phyloP scores from a whole-genome alignment of 2,329 filamentous ascomycete species.

The Didymella pomorum region DNA sequence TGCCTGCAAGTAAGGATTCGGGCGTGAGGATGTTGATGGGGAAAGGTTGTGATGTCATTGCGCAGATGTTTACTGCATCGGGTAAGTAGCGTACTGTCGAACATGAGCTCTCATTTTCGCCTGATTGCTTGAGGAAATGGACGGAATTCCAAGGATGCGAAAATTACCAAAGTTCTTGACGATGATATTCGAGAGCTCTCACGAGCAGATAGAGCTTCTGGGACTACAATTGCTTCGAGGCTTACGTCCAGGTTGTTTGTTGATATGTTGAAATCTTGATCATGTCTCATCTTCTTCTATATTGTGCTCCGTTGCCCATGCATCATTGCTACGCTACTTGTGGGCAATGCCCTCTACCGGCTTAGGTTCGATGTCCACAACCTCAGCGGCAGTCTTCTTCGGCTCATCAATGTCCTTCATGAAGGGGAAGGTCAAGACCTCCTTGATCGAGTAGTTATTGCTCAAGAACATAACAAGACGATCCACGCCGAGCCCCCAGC shows the following conservation, averaged over 20 bases:
- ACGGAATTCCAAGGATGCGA: too few relatives aligned
- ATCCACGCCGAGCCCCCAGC: slow-evolving; percentile 94
- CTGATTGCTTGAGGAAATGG: too few relatives aligned
- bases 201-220: too few relatives aligned
- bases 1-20: background rate
- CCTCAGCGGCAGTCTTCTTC: slow-evolving; percentile 69
- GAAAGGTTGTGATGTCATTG: slow-evolving; percentile 14
- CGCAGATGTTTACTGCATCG: slow-evolving; percentile 2
- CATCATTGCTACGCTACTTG: slow-evolving; percentile 28
- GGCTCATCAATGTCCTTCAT: slow-evolving; percentile 76
- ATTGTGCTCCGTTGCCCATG: slow-evolving; percentile 18
- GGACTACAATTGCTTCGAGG: too few relatives aligned
- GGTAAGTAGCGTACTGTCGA: slow-evolving; percentile 9
- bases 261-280: too few relatives aligned
- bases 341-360: slow-evolving; percentile 66
- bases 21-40: slow-evolving; percentile 2
- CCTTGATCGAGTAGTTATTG: slow-evolving; percentile 84
- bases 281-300: background rate
- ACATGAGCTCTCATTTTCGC: background rate
- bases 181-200: too few relatives aligned
- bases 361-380: slow-evolving; percentile 66
- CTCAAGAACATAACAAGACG: slow-evolving; percentile 66
- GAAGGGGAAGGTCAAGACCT: slow-evolving; percentile 95
- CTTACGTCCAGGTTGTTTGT: too few relatives aligned
- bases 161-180: too few relatives aligned